phyloP scores from a whole-genome alignment of 768 basidiomycete species.

The Butyriboletus loyo region DNA sequence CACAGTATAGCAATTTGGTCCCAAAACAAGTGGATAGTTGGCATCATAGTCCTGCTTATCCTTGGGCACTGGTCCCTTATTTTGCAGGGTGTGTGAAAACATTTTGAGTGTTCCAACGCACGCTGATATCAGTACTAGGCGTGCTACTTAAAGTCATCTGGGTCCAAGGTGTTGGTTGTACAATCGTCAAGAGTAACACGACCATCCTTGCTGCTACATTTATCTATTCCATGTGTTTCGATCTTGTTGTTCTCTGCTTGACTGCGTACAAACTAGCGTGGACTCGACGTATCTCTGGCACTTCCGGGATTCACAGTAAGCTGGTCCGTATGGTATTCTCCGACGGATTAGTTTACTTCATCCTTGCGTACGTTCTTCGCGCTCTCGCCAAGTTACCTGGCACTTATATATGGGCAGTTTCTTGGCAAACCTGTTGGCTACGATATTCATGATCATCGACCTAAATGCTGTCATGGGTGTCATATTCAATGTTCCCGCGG shows the following conservation, averaged over 20 bases:
- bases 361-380: constrained; percentile 56
- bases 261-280: constrained; percentile 57
- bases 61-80: constrained; percentile 72
- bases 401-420: constrained; percentile 30
- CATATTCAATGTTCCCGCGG: constrained; percentile 65
- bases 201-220: constrained; percentile 65
- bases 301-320: constrained; percentile 35
- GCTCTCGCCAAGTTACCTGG: constrained; percentile 23
- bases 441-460: constrained; percentile 62
- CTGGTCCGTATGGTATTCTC: constrained; percentile 64
- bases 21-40: constrained; percentile 51
- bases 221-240: constrained; percentile 76
- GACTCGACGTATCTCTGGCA: constrained; percentile 15
- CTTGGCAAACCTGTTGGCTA: constrained; percentile 40
- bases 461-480: constrained; percentile 66
- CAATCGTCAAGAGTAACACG: constrained; percentile 59
- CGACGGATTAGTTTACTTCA: constrained; percentile 72
- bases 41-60: constrained; percentile 49
- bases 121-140: constrained; percentile 35
- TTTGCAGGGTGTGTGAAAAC: constrained; percentile 47
- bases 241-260: constrained; percentile 56
- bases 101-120: neutral
- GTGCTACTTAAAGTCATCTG: constrained; percentile 58
- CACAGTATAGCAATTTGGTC: constrained; percentile 64
- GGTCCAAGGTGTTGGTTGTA: constrained; percentile 48